A percentile compares a stretch with the other conserved stretches of the same genome.
Conservation (phyloP, 345 rosid species). For the Sonneratia caseolaris region DNA sequence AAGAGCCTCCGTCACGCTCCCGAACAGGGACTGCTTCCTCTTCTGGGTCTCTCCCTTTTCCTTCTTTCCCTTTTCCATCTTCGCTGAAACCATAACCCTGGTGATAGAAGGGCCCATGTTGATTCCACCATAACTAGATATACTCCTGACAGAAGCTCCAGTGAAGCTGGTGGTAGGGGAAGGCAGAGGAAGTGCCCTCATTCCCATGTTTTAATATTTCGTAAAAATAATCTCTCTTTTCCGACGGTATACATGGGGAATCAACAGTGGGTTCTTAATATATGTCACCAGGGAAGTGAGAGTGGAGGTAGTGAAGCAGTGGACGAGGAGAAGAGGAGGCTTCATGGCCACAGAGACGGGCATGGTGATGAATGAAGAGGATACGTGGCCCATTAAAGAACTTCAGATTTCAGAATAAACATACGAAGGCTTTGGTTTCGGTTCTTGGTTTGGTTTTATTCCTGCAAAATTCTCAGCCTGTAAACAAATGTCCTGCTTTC, state of each 20-base stretch:
- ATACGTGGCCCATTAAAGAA: conserved; percentile 29
- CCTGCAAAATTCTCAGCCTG: no score
- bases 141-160: neutral
- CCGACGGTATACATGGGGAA: neutral
- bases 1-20: conserved; percentile 62
- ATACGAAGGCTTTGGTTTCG: neutral
- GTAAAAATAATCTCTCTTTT: neutral
- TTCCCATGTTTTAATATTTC: conserved; percentile 20
- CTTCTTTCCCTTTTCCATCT: conserved; percentile 24
- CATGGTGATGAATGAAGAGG: conserved; percentile 20
- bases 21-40: conserved; percentile 55
- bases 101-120: neutral
- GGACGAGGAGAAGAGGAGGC: neutral
- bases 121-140: neutral
- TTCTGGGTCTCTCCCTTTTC: conserved; percentile 21
- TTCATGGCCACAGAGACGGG: conserved; percentile 11
- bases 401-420: neutral
- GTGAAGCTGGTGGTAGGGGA: conserved; percentile 18
- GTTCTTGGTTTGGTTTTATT: no score
- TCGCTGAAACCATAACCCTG: conserved; percentile 21
- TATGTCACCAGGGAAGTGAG: neutral
- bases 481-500: neutral
- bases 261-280: neutral
- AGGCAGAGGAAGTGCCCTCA: conserved; percentile 29
- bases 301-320: conserved; percentile 4